These are phyloP conservation scores for Anisodus tanguticus DNA, from an alignment of 257 asterid genomes.

Conservation along the genomic window DNA sequence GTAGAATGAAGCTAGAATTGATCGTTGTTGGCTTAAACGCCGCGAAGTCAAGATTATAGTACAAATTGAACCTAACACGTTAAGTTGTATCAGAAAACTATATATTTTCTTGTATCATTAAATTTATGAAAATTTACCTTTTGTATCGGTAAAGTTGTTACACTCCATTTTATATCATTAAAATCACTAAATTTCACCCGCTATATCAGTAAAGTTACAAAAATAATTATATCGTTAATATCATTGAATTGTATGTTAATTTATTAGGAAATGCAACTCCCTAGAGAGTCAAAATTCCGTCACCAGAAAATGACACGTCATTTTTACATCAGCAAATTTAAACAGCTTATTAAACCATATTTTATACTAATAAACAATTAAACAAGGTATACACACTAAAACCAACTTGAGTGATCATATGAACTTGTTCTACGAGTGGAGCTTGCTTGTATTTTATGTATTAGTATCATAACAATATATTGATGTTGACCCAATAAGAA, in stretches of 20 bases:
- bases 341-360: background rate
- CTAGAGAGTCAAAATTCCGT: background rate
- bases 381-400: background rate
- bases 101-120: too few species aligned
- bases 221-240: background rate
- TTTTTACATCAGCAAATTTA: background rate
- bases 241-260: background rate
- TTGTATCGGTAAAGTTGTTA: too few species aligned
- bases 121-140: too few species aligned
- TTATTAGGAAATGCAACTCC: background rate
- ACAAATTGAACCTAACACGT: too few species aligned
- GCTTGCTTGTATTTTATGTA: slow-evolving; percentile 21
- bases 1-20: too few species aligned
- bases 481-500: slow-evolving; percentile 23
- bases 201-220: background rate
- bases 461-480: background rate
- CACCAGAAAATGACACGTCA: background rate
- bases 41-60: too few species aligned
- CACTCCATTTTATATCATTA: too few species aligned
- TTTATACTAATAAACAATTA: too few species aligned
- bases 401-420: background rate
- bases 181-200: background rate
- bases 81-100: too few species aligned
- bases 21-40: too few species aligned
- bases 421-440: slow-evolving; percentile 1